Base-by-base conservation (phyloP, 257 asterid species). In the Ehretia macrophylla region DNA sequence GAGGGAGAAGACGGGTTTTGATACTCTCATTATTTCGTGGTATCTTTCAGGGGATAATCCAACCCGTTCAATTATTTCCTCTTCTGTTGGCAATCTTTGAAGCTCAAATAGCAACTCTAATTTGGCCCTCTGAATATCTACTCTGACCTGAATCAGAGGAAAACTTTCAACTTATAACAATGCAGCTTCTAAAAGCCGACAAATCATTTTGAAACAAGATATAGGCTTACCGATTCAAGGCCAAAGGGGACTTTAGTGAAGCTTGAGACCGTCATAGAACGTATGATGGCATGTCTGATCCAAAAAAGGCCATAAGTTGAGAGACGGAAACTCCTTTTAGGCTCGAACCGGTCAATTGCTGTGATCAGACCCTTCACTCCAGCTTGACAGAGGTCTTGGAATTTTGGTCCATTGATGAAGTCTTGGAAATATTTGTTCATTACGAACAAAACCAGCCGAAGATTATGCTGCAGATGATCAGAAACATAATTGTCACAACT, bases 311-410 rank as follows among this genome's bases (percentile, higher is more conserved):
- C 88, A 69, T 92, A 92, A 3, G 99, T 92, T 38, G 94, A 85
- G 55, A 85, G 87, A 59, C 77, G 75, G 55, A 78, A 76, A 74
- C 72, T 88, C 63, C 95, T 83, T 47, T 74, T 83, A 14, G 94
- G 96, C 60, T 92, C 99, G 71, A 92, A 92, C 19, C 96, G 93
- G 51, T 86, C 99, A 16, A 92, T 84, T 44, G 95, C 88, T 57
- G 85, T 92, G 37, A 92, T 84, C 49, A 92, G 96, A 50, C 99
- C 99, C 74, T 78, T 92, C 63, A 86, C 99, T n/a, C 99, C 99
- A 53, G 94, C 94, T 60, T 85, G 94, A 58, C 99, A 92, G 20
- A 92, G 83, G 79, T 92, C 97, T 77, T 86, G 91, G 79, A 88
- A 92, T 71, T 70, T 76, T 52, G 96, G 80, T 40, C 96, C 86